Conservation (phyloP, 345 rosid species). For the Erodium maritimum region DNA sequence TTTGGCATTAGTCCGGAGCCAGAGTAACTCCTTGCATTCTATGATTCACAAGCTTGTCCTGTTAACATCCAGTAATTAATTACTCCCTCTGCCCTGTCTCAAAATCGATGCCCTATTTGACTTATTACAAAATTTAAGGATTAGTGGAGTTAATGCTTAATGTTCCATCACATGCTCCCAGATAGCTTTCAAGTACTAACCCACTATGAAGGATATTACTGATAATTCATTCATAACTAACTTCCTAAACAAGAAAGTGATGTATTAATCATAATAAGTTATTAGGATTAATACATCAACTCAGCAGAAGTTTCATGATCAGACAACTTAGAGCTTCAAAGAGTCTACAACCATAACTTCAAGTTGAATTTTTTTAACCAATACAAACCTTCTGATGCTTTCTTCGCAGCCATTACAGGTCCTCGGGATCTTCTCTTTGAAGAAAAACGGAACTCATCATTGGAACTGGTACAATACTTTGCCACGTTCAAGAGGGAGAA, state of each 20-base stretch:
- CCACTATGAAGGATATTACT: no score
- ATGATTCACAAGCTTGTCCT: neutral
- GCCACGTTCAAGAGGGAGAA: slow-evolving; percentile 36
- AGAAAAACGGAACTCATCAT: slow-evolving; percentile 23
- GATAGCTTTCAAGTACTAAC: no score
- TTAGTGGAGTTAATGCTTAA: no score
- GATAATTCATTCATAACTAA: no score
- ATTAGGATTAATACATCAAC: no score
- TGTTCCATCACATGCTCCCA: no score
- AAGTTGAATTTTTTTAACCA: neutral
- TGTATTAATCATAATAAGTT: no score
- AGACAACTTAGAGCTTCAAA: neutral
- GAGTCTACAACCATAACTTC: neutral
- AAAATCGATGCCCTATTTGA: no score
- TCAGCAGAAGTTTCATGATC: no score
- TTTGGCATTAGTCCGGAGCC: neutral
- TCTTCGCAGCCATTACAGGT: slow-evolving; percentile 90
- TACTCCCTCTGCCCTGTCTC: no score
- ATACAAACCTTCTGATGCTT: slow-evolving; percentile 50
- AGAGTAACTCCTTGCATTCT: neutral
- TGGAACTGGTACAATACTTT: slow-evolving; percentile 28
- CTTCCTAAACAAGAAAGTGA: no score
- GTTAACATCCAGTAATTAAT: neutral
- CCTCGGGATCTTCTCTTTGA: slow-evolving; percentile 84
- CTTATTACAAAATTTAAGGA: no score